Percentiles rank a stretch among this genome's conserved stretches.
Conservation (phyloP, 1,284 basidiomycete genomes). For the Microbotryomycetes sp. region DNA sequence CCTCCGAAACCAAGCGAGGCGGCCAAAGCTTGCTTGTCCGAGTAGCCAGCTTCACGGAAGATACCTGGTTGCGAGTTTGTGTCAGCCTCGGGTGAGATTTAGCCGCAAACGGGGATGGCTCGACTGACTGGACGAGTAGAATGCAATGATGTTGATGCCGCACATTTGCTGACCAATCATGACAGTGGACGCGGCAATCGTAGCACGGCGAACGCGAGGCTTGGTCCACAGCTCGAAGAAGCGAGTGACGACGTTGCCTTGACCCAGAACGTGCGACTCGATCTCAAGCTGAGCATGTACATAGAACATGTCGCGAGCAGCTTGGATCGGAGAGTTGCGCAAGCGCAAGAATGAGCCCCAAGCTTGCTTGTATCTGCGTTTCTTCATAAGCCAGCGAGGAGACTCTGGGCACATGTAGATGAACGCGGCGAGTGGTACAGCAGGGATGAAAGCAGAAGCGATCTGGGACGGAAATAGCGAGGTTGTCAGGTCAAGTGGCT, state of each 20-base stretch:
- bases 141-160: constrained; percentile 45
- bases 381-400: constrained; percentile 46
- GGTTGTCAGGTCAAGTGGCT: constrained; percentile 27
- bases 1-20: constrained; percentile 57
- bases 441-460: constrained; percentile 47
- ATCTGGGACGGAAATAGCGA: no score
- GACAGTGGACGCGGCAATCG: constrained; percentile 57
- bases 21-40: constrained; percentile 47
- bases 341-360: constrained; percentile 58
- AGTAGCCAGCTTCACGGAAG: constrained; percentile 55
- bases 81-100: no score
- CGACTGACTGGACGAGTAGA: constrained; percentile 60
- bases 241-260: neutral
- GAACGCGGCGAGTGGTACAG: constrained; percentile 30
- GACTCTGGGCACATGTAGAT: constrained; percentile 46
- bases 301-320: constrained; percentile 56
- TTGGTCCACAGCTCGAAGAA: constrained; percentile 63
- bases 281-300: constrained; percentile 62
- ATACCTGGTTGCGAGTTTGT: no score
- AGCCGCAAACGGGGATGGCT: no score
- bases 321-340: constrained; percentile 62
- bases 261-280: constrained; percentile 46
- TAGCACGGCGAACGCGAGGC: constrained; percentile 65
- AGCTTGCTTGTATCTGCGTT: constrained; percentile 50
- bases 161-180: constrained; percentile 53